Conservation (phyloP, 2,329 filamentous ascomycete genomes). For the Neospermospora avenae region DNA sequence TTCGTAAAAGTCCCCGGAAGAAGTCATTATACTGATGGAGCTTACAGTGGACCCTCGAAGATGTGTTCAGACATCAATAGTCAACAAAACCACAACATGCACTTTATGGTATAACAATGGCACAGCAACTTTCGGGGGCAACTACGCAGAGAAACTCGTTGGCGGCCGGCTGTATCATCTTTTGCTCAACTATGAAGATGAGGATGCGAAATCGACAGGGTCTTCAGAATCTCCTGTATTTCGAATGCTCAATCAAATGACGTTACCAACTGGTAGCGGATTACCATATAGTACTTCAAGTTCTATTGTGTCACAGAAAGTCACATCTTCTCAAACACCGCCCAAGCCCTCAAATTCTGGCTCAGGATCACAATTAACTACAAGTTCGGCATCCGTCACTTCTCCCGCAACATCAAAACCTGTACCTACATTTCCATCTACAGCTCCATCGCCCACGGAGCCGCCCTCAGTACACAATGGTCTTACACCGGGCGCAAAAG, state of each 20-base stretch:
- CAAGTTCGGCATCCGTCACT: neutral
- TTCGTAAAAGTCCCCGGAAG: neutral
- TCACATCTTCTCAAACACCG: neutral
- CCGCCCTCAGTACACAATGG: neutral
- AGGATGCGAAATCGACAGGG: neutral
- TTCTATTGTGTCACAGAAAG: neutral
- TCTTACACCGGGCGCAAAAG: neutral
- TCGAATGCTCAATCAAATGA: neutral
- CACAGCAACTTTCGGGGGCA: neutral
- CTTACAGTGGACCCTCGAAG: neutral
- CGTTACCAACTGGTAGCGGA: neutral
- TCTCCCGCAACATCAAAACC: neutral
- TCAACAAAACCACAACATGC: neutral
- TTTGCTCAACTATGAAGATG: neutral
- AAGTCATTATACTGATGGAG: neutral
- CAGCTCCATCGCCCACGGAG: neutral
- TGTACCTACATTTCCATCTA: no score
- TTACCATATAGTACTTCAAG: neutral
- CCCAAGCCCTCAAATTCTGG: neutral
- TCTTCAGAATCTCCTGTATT: neutral
- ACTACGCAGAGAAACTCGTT: neutral
- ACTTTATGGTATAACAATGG: neutral
- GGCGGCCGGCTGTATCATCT: neutral
- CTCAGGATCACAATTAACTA: neutral
- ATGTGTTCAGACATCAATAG: neutral